These are phyloP conservation scores for Selaginella tamariscina DNA, from an alignment of 75 land plant species.

Conservation along the genomic window DNA sequence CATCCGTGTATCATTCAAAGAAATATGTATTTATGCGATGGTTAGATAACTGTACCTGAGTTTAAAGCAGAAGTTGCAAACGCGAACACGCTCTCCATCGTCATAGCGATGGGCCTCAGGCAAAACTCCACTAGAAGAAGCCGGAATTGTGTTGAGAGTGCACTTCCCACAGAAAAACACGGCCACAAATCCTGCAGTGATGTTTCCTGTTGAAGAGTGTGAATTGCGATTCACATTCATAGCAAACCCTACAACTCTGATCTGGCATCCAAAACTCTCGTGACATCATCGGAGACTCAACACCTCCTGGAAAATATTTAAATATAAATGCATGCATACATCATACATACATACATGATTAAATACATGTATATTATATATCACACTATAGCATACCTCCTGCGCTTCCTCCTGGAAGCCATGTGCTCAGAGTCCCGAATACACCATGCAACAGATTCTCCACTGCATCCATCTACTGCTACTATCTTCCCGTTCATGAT, in stretches of 20 bases:
- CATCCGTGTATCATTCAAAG: too few species aligned
- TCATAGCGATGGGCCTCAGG: conserved; percentile 8
- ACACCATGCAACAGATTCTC: neutral
- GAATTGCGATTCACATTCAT: conserved; percentile 39
- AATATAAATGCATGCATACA: too few species aligned
- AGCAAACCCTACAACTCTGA: conserved; percentile 46
- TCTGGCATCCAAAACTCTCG: conserved; percentile 45
- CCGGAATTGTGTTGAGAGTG: conserved; percentile 51
- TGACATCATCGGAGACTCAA: conserved; percentile 23
- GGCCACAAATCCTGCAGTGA: conserved; percentile 52
- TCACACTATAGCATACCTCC: too few species aligned
- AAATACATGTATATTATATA: too few species aligned
- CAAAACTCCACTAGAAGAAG: neutral
- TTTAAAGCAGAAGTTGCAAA: conserved; percentile 62
- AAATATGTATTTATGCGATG: too few species aligned
- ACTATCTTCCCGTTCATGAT: neutral
- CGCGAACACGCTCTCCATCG: conserved; percentile 53
- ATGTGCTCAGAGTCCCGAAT: conserved; percentile 17
- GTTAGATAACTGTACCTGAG: too few species aligned
- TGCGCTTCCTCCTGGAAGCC: conserved; percentile 46
- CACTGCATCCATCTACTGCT: neutral
- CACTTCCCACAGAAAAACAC: conserved; percentile 53
- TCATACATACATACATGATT: too few species aligned
- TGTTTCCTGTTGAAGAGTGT: conserved; percentile 28
- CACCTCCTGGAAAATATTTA: too few species aligned